phyloP scores from a whole-genome alignment of 2,329 filamentous ascomycete genomes.

The Kalmusia sp. region DNA sequence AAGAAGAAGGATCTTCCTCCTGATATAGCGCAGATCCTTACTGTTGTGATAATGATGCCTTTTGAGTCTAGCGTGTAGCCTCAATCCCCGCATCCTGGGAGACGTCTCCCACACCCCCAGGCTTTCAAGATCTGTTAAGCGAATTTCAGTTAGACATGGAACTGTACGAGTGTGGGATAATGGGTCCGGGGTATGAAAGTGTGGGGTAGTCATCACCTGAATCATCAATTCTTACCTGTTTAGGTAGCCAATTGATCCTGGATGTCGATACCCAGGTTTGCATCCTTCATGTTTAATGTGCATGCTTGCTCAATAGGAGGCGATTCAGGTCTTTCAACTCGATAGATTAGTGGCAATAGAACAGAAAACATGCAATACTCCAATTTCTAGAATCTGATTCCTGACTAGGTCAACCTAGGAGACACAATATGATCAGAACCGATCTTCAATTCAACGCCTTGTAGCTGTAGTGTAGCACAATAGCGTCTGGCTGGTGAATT shows the following conservation, averaged over 20 bases:
- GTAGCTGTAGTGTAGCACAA: too few relatives aligned
- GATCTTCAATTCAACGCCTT: too few relatives aligned
- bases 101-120: constrained; percentile 2
- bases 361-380: too few relatives aligned
- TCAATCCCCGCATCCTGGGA: constrained; percentile 6
- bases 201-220: neutral
- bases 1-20: neutral
- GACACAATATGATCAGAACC: too few relatives aligned
- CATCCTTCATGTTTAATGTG: too few relatives aligned
- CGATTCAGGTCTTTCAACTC: too few relatives aligned
- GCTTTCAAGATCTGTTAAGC: neutral
- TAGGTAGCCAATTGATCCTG: neutral
- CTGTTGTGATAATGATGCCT: neutral
- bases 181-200: neutral
- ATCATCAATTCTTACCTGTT: neutral
- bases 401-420: too few relatives aligned
- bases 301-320: too few relatives aligned
- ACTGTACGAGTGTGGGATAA: neutral
- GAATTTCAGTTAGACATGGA: neutral
- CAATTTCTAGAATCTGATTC: too few relatives aligned
- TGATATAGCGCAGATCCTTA: neutral
- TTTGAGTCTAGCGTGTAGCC: neutral
- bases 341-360: too few relatives aligned
- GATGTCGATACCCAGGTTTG: constrained; percentile 1
- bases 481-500: too few relatives aligned